A percentile compares a stretch with the other conserved stretches of the same genome.
phyloP scores from a whole-genome alignment of 345 rosid species.

The Populus ilicifolia region DNA sequence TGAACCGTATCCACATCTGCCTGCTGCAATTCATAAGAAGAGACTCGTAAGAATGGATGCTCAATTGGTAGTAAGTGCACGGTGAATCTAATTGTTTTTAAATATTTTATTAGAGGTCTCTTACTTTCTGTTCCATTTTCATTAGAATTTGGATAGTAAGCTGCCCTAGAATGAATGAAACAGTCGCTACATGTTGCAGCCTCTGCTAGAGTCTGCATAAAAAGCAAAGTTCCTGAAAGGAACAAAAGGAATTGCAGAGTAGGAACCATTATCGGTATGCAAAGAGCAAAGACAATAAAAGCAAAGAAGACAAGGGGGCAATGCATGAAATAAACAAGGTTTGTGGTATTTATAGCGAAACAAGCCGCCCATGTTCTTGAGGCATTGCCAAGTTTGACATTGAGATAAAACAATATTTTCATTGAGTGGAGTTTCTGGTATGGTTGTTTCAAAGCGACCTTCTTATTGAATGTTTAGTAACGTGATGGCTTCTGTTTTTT shows the following conservation, averaged over 20 bases:
- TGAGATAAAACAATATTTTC: conserved; percentile 4
- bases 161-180: conserved; percentile 49
- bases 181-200: conserved; percentile 49
- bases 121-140: conserved; percentile 55
- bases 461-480: not conserved
- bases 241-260: conserved; percentile 23
- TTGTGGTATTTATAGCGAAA: conserved; percentile 42
- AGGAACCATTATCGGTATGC: conserved; percentile 32
- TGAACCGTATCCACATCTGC: conserved; percentile 67
- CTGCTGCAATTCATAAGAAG: conserved; percentile 29
- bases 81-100: not conserved
- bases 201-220: conserved; percentile 26
- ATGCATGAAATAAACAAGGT: conserved; percentile 23
- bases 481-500: no score
- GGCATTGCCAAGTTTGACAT: conserved; percentile 28
- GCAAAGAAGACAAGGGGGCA: conserved; percentile 19
- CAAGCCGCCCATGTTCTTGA: not conserved
- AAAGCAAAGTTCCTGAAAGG: conserved; percentile 21
- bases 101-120: not conserved
- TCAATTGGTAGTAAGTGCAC: not conserved
- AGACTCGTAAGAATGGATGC: not conserved
- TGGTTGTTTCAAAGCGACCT: conserved; percentile 16
- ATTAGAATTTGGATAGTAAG: conserved; percentile 52
- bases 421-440: conserved; percentile 14
- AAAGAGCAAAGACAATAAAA: conserved; percentile 1